phyloP scores from a whole-genome alignment of 2,329 filamentous ascomycete genomes.

The Clarireedia monteithiana region DNA sequence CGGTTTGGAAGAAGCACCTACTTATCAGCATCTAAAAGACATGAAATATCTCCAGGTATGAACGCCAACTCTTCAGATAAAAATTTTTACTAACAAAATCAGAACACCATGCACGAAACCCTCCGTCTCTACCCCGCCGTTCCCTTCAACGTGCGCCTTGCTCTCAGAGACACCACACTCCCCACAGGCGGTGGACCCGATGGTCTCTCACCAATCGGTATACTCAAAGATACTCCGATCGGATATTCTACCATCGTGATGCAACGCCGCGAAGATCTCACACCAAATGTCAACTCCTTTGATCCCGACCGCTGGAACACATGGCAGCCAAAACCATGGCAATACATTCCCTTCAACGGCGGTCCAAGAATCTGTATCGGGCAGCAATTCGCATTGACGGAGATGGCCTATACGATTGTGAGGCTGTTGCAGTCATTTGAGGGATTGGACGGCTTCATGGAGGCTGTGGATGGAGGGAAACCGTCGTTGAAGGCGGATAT shows the following conservation, averaged over 20 bases:
- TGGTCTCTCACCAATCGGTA: constrained; percentile 51
- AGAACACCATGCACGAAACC: constrained; percentile 67
- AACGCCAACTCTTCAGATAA: neutral
- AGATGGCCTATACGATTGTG: constrained; percentile 66
- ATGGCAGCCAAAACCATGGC: constrained; percentile 59
- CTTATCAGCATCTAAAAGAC: constrained; percentile 73
- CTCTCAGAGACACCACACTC: constrained; percentile 66
- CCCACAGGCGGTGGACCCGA: constrained; percentile 63
- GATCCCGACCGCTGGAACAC: constrained; percentile 59
- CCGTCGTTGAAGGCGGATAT: constrained; percentile 52
- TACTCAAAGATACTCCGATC: constrained; percentile 59
- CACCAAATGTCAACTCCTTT: constrained; percentile 46
- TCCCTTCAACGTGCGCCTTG: constrained; percentile 69
- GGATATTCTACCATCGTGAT: constrained; percentile 62
- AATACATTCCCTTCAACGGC: constrained; percentile 69
- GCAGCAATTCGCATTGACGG: constrained; percentile 74
- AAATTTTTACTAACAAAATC: constrained; percentile 16
- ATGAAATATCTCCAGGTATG: constrained; percentile 68
- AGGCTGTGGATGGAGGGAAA: constrained; percentile 43
- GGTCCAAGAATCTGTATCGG: constrained; percentile 69
- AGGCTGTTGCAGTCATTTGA: constrained; percentile 67
- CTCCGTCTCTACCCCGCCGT: constrained; percentile 71
- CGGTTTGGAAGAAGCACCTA: constrained; percentile 54
- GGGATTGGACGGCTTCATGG: constrained; percentile 50
- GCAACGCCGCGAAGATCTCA: constrained; percentile 61